Base-by-base conservation (phyloP, 1,284 basidiomycete genomes). In the Moniliella sp. region DNA sequence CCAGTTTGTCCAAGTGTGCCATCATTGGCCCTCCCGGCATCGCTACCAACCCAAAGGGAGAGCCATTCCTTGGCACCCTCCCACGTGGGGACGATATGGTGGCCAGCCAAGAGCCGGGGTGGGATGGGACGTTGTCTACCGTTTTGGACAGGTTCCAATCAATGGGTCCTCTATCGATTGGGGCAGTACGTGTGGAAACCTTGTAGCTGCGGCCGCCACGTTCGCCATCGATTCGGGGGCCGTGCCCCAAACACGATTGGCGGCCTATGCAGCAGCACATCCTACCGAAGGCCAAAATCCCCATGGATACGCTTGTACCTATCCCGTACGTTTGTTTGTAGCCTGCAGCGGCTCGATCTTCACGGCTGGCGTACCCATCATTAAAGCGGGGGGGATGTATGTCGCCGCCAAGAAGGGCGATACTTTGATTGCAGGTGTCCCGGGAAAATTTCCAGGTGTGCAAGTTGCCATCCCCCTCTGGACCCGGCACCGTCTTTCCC, bases 1-100 rank as follows among this genome's bases (percentile, higher is more conserved):
- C 73, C 4, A 77, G 74, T 32, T 67, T 79, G 4, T 78, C 75
- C 30, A 83, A 83, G 54, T 70, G 78, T n/a, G 73, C 72, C 42
- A 67, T 82, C 18, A 70, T 82, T 9, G 45, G 46, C 3, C 31
- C 43, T 5, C 48, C 50, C 1, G 32, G 39, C 10, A 5, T 35
- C 0, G 18, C 27, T 2, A 30, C 29, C 12, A 19, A 32, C 12
- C 19, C 25, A 3, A 5, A 11, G 18, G 4, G 17, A 3, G 33
- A 27, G 7, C 33, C 33, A 33, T 28, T 28, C 3, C 29, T 46
- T 8, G 47, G 52, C 3, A 49, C 40, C 4, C 31, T 48, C 4
- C 28, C 39, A 1, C 47, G 40, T 30, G 43, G 37, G 2, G 53
- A 57, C 26, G 40, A 48, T 14, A 33, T 36, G 4, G 14, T 1